Percentiles rank a stretch among this genome's conserved stretches.
These are phyloP conservation scores for Cryptococcus amylolentus DNA, from an alignment of 1,284 basidiomycete genomes.

Conservation along the genomic window DNA sequence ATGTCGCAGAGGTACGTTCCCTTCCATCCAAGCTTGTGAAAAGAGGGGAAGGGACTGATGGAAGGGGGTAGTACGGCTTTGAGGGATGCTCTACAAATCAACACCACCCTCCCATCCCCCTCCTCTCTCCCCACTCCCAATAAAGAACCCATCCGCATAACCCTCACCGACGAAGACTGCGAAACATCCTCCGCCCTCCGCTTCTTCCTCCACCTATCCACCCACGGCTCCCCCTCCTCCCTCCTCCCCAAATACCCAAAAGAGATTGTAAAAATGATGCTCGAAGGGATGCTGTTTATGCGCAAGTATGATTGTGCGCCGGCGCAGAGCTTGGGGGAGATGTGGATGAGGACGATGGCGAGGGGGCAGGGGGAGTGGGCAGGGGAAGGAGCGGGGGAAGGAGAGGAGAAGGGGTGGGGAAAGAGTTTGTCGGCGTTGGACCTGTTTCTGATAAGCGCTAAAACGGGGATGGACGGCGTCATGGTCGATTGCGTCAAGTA, in stretches of 20 bases:
- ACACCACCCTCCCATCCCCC: neutral
- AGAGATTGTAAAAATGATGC: constrained; percentile 4
- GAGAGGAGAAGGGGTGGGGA: too few relatives aligned
- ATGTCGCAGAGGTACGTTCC: constrained; percentile 9
- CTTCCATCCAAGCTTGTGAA: neutral
- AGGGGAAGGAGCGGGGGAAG: too few relatives aligned
- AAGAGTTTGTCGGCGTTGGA: neutral
- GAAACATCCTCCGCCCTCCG: constrained; percentile 18
- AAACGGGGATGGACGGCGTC: neutral
- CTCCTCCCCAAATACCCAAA: constrained; percentile 41
- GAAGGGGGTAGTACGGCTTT: neutral
- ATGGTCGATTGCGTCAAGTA: neutral
- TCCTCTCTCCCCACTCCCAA: neutral
- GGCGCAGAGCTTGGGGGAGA: neutral
- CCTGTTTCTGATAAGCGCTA: neutral
- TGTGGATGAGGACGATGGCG: too few relatives aligned
- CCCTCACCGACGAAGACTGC: constrained; percentile 1
- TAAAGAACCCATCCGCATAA: constrained; percentile 6
- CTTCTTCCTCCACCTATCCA: constrained; percentile 25
- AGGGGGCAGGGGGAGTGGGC: too few relatives aligned
- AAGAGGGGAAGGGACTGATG: neutral
- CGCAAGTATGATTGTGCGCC: constrained; percentile 1
- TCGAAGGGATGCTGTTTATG: neutral
- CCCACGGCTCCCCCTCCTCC: constrained; percentile 37
- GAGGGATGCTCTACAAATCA: neutral